Percentiles rank a stretch among this genome's conserved stretches.
These are phyloP conservation scores for Moesziomyces aphidis DNA, from an alignment of 1,284 basidiomycete species.

Conservation along the genomic window DNA sequence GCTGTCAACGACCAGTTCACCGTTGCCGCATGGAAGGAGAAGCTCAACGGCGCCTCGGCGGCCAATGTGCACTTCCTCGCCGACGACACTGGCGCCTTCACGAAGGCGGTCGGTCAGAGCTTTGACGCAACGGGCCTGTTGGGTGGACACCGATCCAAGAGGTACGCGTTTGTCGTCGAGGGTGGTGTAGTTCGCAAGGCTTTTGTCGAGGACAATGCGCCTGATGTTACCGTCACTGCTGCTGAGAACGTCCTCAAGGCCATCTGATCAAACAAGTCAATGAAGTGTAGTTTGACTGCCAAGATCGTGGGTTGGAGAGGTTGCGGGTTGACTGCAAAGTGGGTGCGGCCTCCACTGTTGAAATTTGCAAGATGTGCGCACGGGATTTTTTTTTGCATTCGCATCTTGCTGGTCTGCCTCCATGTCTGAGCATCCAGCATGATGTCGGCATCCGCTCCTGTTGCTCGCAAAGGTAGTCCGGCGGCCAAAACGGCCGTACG, in stretches of 20 bases:
- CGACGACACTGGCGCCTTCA: slow-evolving; percentile 65
- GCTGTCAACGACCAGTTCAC: slow-evolving; percentile 65
- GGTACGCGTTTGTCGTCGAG: slow-evolving; percentile 56
- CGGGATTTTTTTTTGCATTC: background rate
- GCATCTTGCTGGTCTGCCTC: too few relatives aligned
- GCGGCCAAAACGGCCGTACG: slow-evolving; percentile 24
- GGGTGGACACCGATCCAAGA: slow-evolving; percentile 55
- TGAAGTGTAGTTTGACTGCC: background rate
- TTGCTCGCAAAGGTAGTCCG: background rate
- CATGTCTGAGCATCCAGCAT: background rate
- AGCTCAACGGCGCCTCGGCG: slow-evolving; percentile 45
- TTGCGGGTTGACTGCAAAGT: too few relatives aligned
- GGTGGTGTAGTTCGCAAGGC: slow-evolving; percentile 57
- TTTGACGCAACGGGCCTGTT: slow-evolving; percentile 64
- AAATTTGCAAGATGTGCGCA: too few relatives aligned
- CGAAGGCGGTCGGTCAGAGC: slow-evolving; percentile 56
- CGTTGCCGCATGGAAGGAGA: slow-evolving; percentile 64
- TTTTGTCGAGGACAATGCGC: slow-evolving; percentile 58
- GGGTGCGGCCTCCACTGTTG: too few relatives aligned
- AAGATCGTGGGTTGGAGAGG: too few relatives aligned
- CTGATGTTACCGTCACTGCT: slow-evolving; percentile 56
- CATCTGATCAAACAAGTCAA: slow-evolving; percentile 4
- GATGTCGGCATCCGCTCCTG: background rate
- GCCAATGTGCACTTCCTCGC: slow-evolving; percentile 61
- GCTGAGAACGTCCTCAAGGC: slow-evolving; percentile 59